A percentile compares a stretch with the other conserved stretches of the same genome.
phyloP scores from a whole-genome alignment of 805 yeast genomes.

The Scheffersomyces spartinae region DNA sequence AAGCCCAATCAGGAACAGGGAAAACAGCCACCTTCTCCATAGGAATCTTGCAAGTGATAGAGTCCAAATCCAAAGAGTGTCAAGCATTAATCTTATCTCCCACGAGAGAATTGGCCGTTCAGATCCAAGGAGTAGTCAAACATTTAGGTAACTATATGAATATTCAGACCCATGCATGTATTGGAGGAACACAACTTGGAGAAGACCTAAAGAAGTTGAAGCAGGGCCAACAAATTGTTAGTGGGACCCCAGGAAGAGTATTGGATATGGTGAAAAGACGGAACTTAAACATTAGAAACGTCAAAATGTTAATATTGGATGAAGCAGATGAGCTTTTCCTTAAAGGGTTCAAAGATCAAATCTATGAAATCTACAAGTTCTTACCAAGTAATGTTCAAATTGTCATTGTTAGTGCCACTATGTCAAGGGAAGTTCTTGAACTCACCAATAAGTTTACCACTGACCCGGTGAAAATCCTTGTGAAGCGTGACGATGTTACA shows the following conservation, averaged over 20 bases:
- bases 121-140: constrained; percentile 79
- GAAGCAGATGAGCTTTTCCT: constrained; percentile 95
- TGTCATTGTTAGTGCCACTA: constrained; percentile 89
- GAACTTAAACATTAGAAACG: constrained; percentile 55
- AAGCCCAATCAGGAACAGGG: constrained; percentile 99
- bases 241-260: constrained; percentile 97
- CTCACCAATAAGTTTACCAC: constrained; percentile 87
- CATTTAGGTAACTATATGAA: constrained; percentile 84
- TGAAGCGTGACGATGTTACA: constrained; percentile 87
- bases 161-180: constrained; percentile 78
- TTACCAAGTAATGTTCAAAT: constrained; percentile 84
- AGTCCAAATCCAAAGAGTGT: constrained; percentile 56
- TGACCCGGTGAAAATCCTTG: constrained; percentile 88
- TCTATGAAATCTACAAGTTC: constrained; percentile 78
- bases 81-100: constrained; percentile 92
- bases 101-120: constrained; percentile 91
- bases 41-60: constrained; percentile 81
- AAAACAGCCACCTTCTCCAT: constrained; percentile 97
- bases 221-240: constrained; percentile 81
- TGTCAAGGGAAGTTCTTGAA: constrained; percentile 84
- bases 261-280: constrained; percentile 84
- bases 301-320: constrained; percentile 84
- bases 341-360: constrained; percentile 92
- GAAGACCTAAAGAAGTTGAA: constrained; percentile 68
- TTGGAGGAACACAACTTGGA: constrained; percentile 82